Base-by-base conservation (phyloP, 1,284 basidiomycete species). In the Ustilago trichophora region DNA sequence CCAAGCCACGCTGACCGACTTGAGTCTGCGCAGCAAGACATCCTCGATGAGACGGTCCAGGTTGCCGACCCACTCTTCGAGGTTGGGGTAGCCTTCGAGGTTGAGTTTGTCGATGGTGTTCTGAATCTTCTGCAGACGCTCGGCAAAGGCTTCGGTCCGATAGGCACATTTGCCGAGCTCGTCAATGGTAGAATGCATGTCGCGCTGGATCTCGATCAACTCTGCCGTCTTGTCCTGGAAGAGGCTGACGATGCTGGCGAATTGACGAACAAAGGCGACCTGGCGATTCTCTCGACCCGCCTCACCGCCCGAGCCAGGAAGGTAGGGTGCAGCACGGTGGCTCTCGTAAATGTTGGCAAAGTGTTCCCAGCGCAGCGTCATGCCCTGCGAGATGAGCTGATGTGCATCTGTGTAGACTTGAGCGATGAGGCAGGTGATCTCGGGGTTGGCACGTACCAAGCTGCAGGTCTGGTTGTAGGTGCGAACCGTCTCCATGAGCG, bases 311-410 rank as follows among this genome's bases (percentile, higher is more conserved):
- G 72, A 58, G 21, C 75, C 72, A 8, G 74, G 71, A 29, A 73
- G 52, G 54, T 79, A 81, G 4, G 76, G 47, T 6, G 75, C 85
- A 80, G 89, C 90, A 62, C 91, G 85, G 24, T 88, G 63, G 47
- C 72, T 73, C 42, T 74, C 73, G 56, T 75, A 76, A 34, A 73
- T 66, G 47, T 76, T 76, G 35, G 69, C 69, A 72, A 98, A 93
- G 82, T 93, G 88, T 81, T 99, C 96, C 96, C 95, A 99, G 34
- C 91, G 89, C 72, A 95, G 91, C 74, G 87, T 88, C 90, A 97
- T 92, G 22, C 70, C 73, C 37, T 69, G 69, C 34, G 73, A 53
- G 43, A 78, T 62, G 31, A 75, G 50, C 37, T 53, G 52, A 16
- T 73, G 78, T 13, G 76, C 72, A 27, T 79, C 72, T 22, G 45